phyloP scores from a whole-genome alignment of 371 early-diverging fungal species.

The Parasitella parasitica region DNA sequence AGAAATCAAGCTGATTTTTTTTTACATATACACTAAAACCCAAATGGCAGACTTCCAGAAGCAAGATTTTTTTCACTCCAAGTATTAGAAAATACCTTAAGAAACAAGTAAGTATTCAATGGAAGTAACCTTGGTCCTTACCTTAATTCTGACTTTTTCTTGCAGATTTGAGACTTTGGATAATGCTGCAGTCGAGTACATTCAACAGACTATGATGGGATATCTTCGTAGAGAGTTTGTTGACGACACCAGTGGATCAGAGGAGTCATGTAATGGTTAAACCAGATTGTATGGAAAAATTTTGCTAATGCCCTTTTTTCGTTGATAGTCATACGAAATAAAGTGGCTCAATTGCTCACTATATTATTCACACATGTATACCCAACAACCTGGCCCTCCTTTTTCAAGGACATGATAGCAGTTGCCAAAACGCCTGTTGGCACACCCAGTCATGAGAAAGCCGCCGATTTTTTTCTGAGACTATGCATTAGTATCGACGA shows the following conservation, averaged over 20 bases:
- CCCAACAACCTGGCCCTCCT: conserved; percentile 82
- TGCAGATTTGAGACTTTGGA: conserved; percentile 57
- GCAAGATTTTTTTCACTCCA: conserved; percentile 86
- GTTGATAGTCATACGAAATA: conserved; percentile 78
- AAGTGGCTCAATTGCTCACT: conserved; percentile 83
- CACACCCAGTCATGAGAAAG: conserved; percentile 49
- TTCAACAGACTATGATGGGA: conserved; percentile 73
- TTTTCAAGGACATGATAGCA: conserved; percentile 83
- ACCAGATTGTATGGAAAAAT: no score
- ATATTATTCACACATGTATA: conserved; percentile 82
- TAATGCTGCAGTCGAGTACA: conserved; percentile 53
- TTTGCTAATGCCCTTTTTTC: not conserved
- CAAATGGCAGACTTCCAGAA: conserved; percentile 65
- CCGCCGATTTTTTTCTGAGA: conserved; percentile 81
- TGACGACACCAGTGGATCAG: conserved; percentile 49
- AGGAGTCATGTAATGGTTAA: conserved; percentile 54
- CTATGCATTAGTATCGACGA: conserved; percentile 86
- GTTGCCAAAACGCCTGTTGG: conserved; percentile 55
- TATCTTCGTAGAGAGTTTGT: conserved; percentile 68
- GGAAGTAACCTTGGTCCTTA: not conserved
- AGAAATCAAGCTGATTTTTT: not conserved
- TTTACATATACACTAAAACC: conserved; percentile 4
- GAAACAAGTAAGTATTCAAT: conserved; percentile 50
- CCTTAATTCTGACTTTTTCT: not conserved
- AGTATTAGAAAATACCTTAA: conserved; percentile 76